Evolutionary conservation across 305 asterid species (phyloP).

Genomic region (Fraxinus platypoda): DNA sequence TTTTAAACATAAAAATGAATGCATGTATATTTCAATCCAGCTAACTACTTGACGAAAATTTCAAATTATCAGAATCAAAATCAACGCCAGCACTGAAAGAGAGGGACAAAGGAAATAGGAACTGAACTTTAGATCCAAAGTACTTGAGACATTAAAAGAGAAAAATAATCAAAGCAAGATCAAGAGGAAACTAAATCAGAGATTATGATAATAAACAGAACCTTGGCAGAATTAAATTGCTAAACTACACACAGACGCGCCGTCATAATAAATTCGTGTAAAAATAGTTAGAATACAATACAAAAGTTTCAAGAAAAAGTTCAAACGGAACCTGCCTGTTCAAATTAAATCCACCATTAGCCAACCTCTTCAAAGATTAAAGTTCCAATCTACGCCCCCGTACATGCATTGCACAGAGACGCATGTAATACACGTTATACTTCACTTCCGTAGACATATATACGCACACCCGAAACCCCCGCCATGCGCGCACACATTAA

Average conservation of each 20-base stretch:
- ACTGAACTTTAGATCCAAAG: neutral
- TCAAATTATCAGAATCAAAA: neutral
- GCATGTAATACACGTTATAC: neutral
- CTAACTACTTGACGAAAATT: neutral
- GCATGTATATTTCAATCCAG: neutral
- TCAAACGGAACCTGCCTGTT: neutral
- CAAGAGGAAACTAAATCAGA: neutral
- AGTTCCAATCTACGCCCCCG: neutral
- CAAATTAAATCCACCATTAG: neutral
- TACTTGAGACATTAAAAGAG: neutral
- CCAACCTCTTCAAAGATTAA: neutral
- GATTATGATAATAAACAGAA: neutral
- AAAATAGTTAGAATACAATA: neutral
- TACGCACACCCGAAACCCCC: neutral
- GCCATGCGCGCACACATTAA: neutral
- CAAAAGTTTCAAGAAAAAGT: neutral
- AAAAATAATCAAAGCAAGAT: neutral
- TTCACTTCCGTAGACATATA: neutral
- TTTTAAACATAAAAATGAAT: neutral
- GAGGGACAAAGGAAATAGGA: neutral
- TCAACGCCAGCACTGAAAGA: neutral
- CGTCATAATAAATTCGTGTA: neutral
- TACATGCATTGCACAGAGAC: neutral
- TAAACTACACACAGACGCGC: neutral
- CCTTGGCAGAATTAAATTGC: slow-evolving; percentile 15